Base-by-base conservation (phyloP, 2,329 filamentous ascomycete species). In the Diplodia seriata region DNA sequence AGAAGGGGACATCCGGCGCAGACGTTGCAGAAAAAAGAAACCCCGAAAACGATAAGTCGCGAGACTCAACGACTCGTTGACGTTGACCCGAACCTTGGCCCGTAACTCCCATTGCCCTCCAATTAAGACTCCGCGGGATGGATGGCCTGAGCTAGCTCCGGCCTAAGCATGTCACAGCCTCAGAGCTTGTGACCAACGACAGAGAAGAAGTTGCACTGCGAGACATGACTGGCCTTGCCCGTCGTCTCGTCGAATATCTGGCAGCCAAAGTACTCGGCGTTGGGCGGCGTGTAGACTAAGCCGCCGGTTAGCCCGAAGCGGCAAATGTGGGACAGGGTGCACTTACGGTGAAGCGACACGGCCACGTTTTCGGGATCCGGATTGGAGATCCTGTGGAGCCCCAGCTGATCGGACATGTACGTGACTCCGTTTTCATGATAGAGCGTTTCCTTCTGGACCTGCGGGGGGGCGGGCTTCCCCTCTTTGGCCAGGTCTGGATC, bases 331-430 rank as follows among this genome's bases (percentile, higher is more conserved):
- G 36, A 20, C 68, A 20, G 31, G 26, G 43, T 59, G 51, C 29
- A 81, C 86, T 75, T 80, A 88, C 86, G 81, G 80, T 97, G 94
- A 71, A 97, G 81, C 68, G 93, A 97, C 59, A 97, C 89, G 71
- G 93, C 94, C 75, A 90, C 89, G 76, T 92, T 87, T 73, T 86
- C 84, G 57, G 83, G 80, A 72, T 91, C 88, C 31, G 87, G 86
- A 78, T 97, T 97, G 71, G 86, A 88, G 69, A 97, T 90, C 66
- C 89, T 88, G 80, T 97, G 94, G 51, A 97, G 84, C 23, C 94
- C 94, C 33, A 97, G 87, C 81, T 93, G 77, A 77, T 97, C 94
- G 49, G 92, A 91, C 90, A 97, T 97, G 79, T 97, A 97, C 9
- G 92, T 90, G 49, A 97, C 92, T 70, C 90, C 83, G 71, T 94